Conservation (phyloP, 2,329 filamentous ascomycete genomes). For the Ceratocystis destructans region DNA sequence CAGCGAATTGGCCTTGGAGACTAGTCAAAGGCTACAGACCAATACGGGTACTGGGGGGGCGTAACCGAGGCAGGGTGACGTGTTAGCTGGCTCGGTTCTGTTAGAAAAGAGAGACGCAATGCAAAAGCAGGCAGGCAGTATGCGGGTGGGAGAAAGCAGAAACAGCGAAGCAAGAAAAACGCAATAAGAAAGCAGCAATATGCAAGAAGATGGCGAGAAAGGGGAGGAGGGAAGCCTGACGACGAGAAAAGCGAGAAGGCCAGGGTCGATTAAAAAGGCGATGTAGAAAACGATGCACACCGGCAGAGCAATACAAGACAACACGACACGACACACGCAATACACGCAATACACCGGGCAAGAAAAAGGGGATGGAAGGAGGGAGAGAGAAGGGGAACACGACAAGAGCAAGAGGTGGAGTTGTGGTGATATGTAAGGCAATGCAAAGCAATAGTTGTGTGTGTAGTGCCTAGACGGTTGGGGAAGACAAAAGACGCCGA, state of each 20-base stretch:
- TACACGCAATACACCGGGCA: background rate
- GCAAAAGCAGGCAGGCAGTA: conserved; percentile 8
- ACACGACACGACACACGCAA: background rate
- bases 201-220: background rate
- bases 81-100: conserved; percentile 18
- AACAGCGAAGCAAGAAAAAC: background rate
- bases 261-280: background rate
- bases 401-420: background rate
- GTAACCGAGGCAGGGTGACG: conserved; percentile 19
- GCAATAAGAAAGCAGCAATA: background rate
- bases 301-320: background rate
- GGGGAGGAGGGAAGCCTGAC: background rate
- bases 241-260: background rate
- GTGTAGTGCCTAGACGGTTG: background rate
- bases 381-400: background rate
- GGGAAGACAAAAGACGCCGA: background rate
- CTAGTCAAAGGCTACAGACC: background rate
- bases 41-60: conserved; percentile 13
- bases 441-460: background rate
- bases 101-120: conserved; percentile 16
- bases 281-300: background rate
- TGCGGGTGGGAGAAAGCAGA: conserved; percentile 9
- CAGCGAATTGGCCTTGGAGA: background rate
- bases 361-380: background rate
- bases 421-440: background rate